A percentile compares a stretch with the other conserved stretches of the same genome.
Evolutionary conservation across 495 filamentous ascomycete species (phyloP).

Genomic region (Aspergillus biplanus): DNA sequence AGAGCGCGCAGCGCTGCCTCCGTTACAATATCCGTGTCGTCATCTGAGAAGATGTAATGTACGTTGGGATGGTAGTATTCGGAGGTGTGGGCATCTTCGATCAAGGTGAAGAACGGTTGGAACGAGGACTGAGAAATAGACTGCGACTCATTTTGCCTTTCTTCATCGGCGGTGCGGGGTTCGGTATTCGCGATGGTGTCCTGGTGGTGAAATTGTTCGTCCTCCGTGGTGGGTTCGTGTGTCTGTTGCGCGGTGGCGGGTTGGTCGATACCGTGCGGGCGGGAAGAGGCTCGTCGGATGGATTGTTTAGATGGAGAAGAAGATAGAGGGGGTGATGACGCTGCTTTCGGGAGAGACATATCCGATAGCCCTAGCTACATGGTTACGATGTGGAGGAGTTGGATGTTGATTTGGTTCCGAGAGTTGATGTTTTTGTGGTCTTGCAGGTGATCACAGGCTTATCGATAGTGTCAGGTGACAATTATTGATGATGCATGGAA

Average conservation of each 20-base stretch:
- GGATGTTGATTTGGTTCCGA: constrained; percentile 16
- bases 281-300: constrained; percentile 24
- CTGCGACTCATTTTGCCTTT: constrained; percentile 20
- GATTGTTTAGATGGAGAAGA: constrained; percentile 39
- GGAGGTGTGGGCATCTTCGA: constrained; percentile 49
- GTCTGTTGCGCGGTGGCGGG: constrained; percentile 24
- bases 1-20: constrained; percentile 52
- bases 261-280: constrained; percentile 28
- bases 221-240: constrained; percentile 15
- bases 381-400: constrained; percentile 27
- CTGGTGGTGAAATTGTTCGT: constrained; percentile 17
- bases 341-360: constrained; percentile 45
- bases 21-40: constrained; percentile 67
- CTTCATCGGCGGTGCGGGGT: constrained; percentile 13
- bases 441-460: constrained; percentile 10
- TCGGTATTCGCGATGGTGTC: constrained; percentile 19
- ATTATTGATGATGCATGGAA: not conserved
- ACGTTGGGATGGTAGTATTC: constrained; percentile 75
- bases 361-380: constrained; percentile 38
- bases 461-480: constrained; percentile 29
- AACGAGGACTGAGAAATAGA: constrained; percentile 31
- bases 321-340: constrained; percentile 29
- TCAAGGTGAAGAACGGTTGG: constrained; percentile 58
- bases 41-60: constrained; percentile 89
- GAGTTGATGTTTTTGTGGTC: not conserved